Conservation (phyloP, 2,329 filamentous ascomycete genomes). For the Teratosphaeria epicoccoides region DNA sequence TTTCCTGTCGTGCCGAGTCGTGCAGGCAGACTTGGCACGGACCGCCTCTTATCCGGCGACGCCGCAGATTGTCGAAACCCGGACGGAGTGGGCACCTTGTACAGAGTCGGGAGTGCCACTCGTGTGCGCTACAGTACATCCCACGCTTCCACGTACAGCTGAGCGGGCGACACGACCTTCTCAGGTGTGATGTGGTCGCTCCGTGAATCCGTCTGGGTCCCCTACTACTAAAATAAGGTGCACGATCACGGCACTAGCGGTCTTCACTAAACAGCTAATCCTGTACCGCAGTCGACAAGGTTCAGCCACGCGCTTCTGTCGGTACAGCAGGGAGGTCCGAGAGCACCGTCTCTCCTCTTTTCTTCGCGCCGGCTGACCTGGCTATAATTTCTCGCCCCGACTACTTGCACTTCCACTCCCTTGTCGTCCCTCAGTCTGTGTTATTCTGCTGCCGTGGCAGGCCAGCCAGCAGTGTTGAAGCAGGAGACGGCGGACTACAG, state of each 20-base stretch:
- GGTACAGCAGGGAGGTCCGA: slow-evolving; percentile 6
- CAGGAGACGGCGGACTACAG: neutral
- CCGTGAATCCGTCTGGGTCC: neutral
- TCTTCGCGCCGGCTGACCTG: neutral
- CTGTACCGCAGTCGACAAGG: slow-evolving; percentile 3
- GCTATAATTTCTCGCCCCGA: neutral
- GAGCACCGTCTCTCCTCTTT: neutral
- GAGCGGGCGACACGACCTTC: neutral
- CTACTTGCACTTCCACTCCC: neutral
- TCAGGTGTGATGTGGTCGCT: neutral
- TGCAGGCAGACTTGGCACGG: neutral
- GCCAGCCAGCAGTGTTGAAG: neutral
- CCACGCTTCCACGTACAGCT: neutral
- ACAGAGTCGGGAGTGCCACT: neutral
- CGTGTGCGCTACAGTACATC: neutral
- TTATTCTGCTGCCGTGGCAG: neutral
- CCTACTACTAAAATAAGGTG: no score
- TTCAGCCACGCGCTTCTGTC: slow-evolving; percentile 1
- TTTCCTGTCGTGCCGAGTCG: neutral
- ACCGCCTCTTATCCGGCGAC: neutral
- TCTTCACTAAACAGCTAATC: neutral
- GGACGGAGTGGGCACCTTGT: neutral
- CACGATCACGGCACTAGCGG: neutral
- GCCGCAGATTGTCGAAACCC: neutral
- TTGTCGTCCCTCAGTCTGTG: neutral